Conservation (phyloP, 164 flowering plant genomes). For the Chimonanthus salicifolius region DNA sequence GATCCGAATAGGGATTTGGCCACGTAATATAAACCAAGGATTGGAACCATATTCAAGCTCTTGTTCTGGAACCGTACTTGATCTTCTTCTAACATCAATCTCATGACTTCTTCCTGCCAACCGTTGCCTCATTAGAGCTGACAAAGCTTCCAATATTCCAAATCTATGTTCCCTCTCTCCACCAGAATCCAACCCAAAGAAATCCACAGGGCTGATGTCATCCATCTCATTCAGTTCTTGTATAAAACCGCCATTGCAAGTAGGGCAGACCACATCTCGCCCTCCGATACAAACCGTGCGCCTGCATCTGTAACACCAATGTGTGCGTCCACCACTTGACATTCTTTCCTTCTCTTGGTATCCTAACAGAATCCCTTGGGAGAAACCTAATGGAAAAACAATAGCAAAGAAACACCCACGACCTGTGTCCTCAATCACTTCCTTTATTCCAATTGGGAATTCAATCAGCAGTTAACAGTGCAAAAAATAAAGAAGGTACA, state of each 20-base stretch:
- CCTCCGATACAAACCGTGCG: constrained; percentile 49
- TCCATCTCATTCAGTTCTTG: constrained; percentile 56
- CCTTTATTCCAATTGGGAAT: neutral
- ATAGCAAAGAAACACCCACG: neutral
- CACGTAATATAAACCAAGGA: constrained; percentile 65
- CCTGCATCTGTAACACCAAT: constrained; percentile 74
- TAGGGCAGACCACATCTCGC: constrained; percentile 41
- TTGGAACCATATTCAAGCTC: constrained; percentile 29
- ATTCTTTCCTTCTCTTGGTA: constrained; percentile 21
- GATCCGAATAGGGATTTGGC: constrained; percentile 32
- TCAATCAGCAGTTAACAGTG: neutral
- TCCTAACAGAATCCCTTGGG: neutral
- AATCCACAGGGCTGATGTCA: constrained; percentile 32
- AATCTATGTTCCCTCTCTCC: constrained; percentile 40
- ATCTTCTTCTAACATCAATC: constrained; percentile 39
- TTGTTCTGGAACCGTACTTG: constrained; percentile 29
- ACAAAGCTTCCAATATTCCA: constrained; percentile 60
- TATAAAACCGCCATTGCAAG: constrained; percentile 61
- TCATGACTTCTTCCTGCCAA: constrained; percentile 31
- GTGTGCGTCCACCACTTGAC: constrained; percentile 57
- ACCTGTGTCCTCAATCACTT: constrained; percentile 6
- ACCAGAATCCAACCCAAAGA: constrained; percentile 31
- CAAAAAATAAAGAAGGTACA: neutral
- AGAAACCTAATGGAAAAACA: neutral
- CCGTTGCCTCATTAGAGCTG: constrained; percentile 60